Base-by-base conservation (phyloP, 163 green algal species). In the Volvox carteri region DNA sequence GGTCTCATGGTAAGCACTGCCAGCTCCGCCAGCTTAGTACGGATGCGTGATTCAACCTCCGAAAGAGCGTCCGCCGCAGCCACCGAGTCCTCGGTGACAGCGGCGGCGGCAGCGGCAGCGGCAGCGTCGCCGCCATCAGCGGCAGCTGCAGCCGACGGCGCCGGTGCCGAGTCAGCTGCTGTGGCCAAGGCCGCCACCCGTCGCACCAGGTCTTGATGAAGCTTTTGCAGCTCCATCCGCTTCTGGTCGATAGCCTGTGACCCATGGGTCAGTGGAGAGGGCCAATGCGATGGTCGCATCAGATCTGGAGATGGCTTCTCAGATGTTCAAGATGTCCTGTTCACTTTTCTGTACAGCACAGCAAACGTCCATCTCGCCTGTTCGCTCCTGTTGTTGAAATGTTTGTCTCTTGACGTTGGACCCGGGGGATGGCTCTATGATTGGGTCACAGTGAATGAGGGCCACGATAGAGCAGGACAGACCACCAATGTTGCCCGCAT, bases 201-300 rank as follows among this genome's bases (percentile, higher is more conserved):
- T 2, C n/a, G 8, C 2, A 88, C 67, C 48, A 88, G 68, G 68
- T 88, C 83, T 12, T 18, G 35, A 25, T 88, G 83, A 25, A 88
- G 83, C 25, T 42, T 33, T 50, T 74, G 68, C 46, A 88, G 83
- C 83, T 88, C 83, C 33, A 62, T 67, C 0, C 67, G 83, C 67
- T 73, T 81, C 19, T 37, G 48, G 25, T 88, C 83, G 44, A 88
- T 88, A 3, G 83, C 68, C 83, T 88, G 83, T 46, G 56, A n/a
- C 56, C 56, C 56, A n/a, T 67, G 65, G 65, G 65, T 30, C 33
- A 35, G 65, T 75, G 60, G 8, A n/a, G n/a, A n/a, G n/a, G n/a
- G n/a, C n/a, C n/a, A n/a, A n/a, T n/a, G n/a, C n/a, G n/a, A n/a
- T n/a, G n/a, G n/a, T n/a, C n/a, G n/a, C n/a, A n/a, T n/a, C n/a